Base-by-base conservation (phyloP, 495 filamentous ascomycete genomes). In the Penicillium subrubescens region DNA sequence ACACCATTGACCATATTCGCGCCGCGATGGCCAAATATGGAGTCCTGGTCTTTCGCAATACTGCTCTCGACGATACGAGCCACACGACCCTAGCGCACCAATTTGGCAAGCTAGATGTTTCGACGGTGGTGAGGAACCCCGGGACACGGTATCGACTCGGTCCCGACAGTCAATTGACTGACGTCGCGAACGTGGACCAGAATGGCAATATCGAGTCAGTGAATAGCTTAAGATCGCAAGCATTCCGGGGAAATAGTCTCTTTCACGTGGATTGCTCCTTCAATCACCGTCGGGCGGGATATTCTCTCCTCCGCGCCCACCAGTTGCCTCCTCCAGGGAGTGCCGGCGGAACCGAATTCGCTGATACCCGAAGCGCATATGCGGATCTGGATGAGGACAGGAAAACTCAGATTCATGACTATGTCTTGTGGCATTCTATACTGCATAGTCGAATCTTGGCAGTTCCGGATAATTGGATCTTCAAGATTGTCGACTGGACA, bases 301-400 rank as follows among this genome's bases (percentile, higher is more conserved):
- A 82, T 73, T 86, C 83, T 12, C 70, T 87, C 3, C 73, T 88
- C 2, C 75, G 79, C 4, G 83, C 84, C 17, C 75, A 78, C 23
- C 73, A 77, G 59, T 73, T 88, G 11, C 85, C 85, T 3, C 85
- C 86, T 0, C 61, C 69, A 0, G 77, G 76, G 4, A 80, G 71
- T 5, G 85, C 84, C 3, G 85, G 84, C 14, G 76, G 81, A 53
- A 88, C 85, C 0, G 83, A 82, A 12, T 88, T 85, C 64, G 85
- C 85, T 0, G 85, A 88, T 68, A 80, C 78, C 17, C 70, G 86
- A 3, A 81, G 80, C 0, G 85, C 85, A 3, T 87, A 79, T 54
- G 83, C 82, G 8, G 81, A 81, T 27, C 73, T 88, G 7, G 72
- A 76, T 1, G 60, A 62, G 0, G 75, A 72, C 0, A 25, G 82